Percentiles rank a stretch among this genome's conserved stretches.
These are phyloP conservation scores for Neurospora sp. DNA, from an alignment of 495 filamentous ascomycete genomes.

Conservation along the genomic window DNA sequence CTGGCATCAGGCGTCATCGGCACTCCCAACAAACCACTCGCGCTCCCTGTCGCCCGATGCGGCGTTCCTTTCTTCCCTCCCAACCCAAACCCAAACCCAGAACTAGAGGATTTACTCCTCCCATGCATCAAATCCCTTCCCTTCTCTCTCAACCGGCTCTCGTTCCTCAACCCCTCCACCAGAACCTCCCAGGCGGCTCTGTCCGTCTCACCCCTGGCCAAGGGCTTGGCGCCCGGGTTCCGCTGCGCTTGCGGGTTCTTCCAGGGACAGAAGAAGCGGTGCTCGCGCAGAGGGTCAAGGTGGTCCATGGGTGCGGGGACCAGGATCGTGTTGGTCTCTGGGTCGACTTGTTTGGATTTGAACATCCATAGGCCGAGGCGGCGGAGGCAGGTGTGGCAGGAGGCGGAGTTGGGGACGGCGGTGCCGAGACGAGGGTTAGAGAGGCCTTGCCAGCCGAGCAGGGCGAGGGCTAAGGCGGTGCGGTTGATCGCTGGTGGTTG, in stretches of 20 bases:
- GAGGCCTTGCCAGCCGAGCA: constrained; percentile 79
- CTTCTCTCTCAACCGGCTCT: constrained; percentile 29
- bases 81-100: constrained; percentile 1
- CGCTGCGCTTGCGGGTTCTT: constrained; percentile 51
- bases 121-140: constrained; percentile 6
- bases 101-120: constrained; percentile 12
- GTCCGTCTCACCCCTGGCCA: constrained; percentile 10
- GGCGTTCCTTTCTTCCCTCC: not conserved
- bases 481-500: constrained; percentile 37
- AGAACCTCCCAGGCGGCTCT: constrained; percentile 38
- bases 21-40: not conserved
- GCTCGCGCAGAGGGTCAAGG: constrained; percentile 57
- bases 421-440: constrained; percentile 45
- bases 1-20: constrained; percentile 9
- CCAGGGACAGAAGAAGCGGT: constrained; percentile 80
- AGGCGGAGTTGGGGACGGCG: constrained; percentile 52
- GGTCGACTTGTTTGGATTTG: constrained; percentile 46
- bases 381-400: constrained; percentile 76
- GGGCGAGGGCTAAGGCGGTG: constrained; percentile 60
- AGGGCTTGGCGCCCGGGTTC: constrained; percentile 26
- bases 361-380: constrained; percentile 93
- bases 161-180: constrained; percentile 33
- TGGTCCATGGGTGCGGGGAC: constrained; percentile 50
- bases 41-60: not conserved
- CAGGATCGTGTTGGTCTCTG: constrained; percentile 35